Conservation (phyloP, 73 alveolate genomes). For the Paramecium caudatum region DNA sequence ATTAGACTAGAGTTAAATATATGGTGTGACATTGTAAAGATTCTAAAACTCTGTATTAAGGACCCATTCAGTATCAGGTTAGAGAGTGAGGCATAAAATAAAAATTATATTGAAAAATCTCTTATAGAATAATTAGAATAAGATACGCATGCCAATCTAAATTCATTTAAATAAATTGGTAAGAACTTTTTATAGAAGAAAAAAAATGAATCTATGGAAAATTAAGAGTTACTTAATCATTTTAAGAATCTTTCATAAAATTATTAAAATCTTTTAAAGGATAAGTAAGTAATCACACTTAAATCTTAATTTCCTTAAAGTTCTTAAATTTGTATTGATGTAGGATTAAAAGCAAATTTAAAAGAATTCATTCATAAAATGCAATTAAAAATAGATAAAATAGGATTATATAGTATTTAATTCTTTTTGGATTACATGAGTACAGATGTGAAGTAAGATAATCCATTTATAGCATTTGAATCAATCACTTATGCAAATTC, state of each 20-base stretch:
- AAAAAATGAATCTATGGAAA: slow-evolving; percentile 57
- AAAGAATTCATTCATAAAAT: slow-evolving; percentile 62
- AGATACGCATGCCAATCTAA: slow-evolving; percentile 51
- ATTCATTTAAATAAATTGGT: slow-evolving; percentile 1
- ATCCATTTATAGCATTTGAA: slow-evolving; percentile 65
- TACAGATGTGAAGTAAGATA: background rate
- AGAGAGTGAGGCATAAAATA: slow-evolving; percentile 60
- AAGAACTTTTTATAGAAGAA: background rate
- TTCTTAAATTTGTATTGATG: slow-evolving; percentile 42
- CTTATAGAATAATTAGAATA: slow-evolving; percentile 50
- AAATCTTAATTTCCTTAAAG: background rate
- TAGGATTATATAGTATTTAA: slow-evolving; percentile 18
- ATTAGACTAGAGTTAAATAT: background rate
- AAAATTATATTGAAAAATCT: slow-evolving; percentile 18
- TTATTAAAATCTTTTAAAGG: slow-evolving; percentile 4
- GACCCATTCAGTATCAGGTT: slow-evolving; percentile 16
- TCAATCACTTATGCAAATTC: slow-evolving; percentile 63
- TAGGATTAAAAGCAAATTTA: slow-evolving; percentile 36
- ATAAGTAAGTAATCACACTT: background rate
- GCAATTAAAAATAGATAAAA: slow-evolving; percentile 40
- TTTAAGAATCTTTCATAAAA: background rate
- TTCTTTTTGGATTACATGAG: slow-evolving; percentile 31
- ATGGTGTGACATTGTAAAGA: slow-evolving; percentile 1
- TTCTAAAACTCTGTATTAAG: slow-evolving; percentile 9
- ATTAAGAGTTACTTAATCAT: slow-evolving; percentile 29